A percentile compares a stretch with the other conserved stretches of the same genome.
phyloP scores from a whole-genome alignment of 495 filamentous ascomycete species.

The Aspergillus haitiensis region DNA sequence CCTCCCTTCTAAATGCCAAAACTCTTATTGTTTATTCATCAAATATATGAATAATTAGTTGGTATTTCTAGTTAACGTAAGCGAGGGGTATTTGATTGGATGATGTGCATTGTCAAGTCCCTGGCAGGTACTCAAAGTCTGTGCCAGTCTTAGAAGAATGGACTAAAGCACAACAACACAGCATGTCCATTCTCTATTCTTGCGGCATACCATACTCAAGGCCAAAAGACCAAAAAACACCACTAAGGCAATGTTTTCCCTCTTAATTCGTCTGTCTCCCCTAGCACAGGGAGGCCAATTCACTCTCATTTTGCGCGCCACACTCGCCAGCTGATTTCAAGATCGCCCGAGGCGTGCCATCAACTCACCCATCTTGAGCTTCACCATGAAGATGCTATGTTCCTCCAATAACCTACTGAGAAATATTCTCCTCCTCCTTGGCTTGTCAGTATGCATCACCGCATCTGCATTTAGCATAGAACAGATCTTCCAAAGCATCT shows the following conservation, averaged over 20 bases:
- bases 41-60: too few relatives aligned
- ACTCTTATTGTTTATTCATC: constrained; percentile 2
- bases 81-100: background rate
- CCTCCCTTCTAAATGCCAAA: constrained; percentile 7
- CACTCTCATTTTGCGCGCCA: too few relatives aligned
- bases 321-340: too few relatives aligned
- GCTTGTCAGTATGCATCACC: constrained; percentile 14
- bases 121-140: background rate
- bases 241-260: too few relatives aligned
- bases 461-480: constrained; percentile 16
- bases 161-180: too few relatives aligned
- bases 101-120: background rate
- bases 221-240: too few relatives aligned
- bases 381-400: constrained; percentile 15
- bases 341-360: too few relatives aligned
- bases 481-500: constrained; percentile 5
- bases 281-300: too few relatives aligned
- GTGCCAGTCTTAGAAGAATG: background rate
- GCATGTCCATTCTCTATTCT: too few relatives aligned
- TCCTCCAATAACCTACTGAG: constrained; percentile 4
- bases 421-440: constrained; percentile 8
- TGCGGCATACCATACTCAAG: too few relatives aligned
- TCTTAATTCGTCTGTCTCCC: too few relatives aligned
- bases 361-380: background rate
- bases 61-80: too few relatives aligned